These are phyloP conservation scores for Pulveroboletus frians DNA, from an alignment of 768 basidiomycete species.

Conservation along the genomic window DNA sequence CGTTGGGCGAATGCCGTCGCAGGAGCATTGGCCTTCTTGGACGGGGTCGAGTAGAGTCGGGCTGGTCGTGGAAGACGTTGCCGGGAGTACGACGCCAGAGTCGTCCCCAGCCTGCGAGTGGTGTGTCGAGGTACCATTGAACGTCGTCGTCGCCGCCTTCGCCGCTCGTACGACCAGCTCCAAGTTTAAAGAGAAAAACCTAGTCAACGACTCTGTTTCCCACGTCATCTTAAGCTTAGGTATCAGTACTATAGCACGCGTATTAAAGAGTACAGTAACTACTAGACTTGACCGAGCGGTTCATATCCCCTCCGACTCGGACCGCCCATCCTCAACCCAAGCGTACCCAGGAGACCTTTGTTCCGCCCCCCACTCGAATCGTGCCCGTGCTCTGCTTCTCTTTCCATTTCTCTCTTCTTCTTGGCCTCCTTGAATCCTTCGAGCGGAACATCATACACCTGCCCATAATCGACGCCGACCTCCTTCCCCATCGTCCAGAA, in stretches of 20 bases:
- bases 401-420: slow-evolving; percentile 49
- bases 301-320: slow-evolving; percentile 33
- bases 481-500: slow-evolving; percentile 89
- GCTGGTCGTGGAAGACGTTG: slow-evolving; percentile 65
- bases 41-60: slow-evolving; percentile 64
- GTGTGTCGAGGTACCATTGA: slow-evolving; percentile 29
- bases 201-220: not conserved
- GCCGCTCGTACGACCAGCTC: slow-evolving; percentile 15
- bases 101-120: slow-evolving; percentile 29
- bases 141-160: slow-evolving; percentile 10
- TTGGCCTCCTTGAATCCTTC: slow-evolving; percentile 82
- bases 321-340: slow-evolving; percentile 34
- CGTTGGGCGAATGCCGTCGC: slow-evolving; percentile 41
- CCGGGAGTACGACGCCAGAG: slow-evolving; percentile 55
- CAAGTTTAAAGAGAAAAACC: slow-evolving; percentile 6
- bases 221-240: no score
- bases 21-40: slow-evolving; percentile 50
- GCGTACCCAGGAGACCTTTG: slow-evolving; percentile 35
- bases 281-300: slow-evolving; percentile 29
- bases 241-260: no score
- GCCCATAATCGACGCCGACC: slow-evolving; percentile 86
- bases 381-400: slow-evolving; percentile 40
- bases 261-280: no score
- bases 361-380: slow-evolving; percentile 37
- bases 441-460: slow-evolving; percentile 80